A percentile compares a stretch with the other conserved stretches of the same genome.
phyloP scores from a whole-genome alignment of 345 rosid species.

The Bruguiera gymnorhiza region DNA sequence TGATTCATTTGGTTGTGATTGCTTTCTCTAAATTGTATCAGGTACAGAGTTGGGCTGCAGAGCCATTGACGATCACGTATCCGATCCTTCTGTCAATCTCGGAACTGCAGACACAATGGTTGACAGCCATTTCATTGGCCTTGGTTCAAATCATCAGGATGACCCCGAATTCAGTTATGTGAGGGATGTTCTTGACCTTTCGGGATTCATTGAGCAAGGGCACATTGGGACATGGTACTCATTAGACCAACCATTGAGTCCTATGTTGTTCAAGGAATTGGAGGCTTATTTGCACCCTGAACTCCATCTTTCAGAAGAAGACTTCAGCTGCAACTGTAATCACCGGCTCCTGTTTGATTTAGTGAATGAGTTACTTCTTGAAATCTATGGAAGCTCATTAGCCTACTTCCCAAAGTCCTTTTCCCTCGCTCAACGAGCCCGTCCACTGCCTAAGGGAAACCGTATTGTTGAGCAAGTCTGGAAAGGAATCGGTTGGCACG shows the following conservation, averaged over 20 bases:
- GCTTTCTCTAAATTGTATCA: slow-evolving; percentile 19
- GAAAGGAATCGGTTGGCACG: slow-evolving; percentile 47
- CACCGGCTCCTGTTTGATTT: slow-evolving; percentile 63
- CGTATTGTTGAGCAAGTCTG: slow-evolving; percentile 61
- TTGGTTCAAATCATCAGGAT: slow-evolving; percentile 23
- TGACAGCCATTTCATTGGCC: slow-evolving; percentile 7
- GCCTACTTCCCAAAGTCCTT: slow-evolving; percentile 57
- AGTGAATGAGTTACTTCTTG: slow-evolving; percentile 53
- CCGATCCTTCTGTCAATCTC: slow-evolving; percentile 11
- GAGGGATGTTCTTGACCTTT: slow-evolving; percentile 47
- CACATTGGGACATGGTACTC: slow-evolving; percentile 50
- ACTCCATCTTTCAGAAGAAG: slow-evolving; percentile 24
- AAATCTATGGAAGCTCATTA: slow-evolving; percentile 38
- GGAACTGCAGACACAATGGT: slow-evolving; percentile 14
- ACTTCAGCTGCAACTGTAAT: slow-evolving; percentile 17
- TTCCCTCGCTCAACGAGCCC: slow-evolving; percentile 22
- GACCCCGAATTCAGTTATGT: slow-evolving; percentile 51
- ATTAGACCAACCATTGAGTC: slow-evolving; percentile 63
- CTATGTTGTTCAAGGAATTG: slow-evolving; percentile 48
- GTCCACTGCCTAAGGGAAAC: slow-evolving; percentile 41
- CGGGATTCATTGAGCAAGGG: slow-evolving; percentile 55
- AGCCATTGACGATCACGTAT: slow-evolving; percentile 8
- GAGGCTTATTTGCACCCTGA: slow-evolving; percentile 36
- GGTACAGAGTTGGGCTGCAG: slow-evolving; percentile 21
- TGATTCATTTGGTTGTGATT: slow-evolving; percentile 8